Evolutionary conservation across 2,329 filamentous ascomycete species (phyloP), one percentile per base, ranked within the genome.

Genomic region (Decorospora gaudefroyi): DNA sequence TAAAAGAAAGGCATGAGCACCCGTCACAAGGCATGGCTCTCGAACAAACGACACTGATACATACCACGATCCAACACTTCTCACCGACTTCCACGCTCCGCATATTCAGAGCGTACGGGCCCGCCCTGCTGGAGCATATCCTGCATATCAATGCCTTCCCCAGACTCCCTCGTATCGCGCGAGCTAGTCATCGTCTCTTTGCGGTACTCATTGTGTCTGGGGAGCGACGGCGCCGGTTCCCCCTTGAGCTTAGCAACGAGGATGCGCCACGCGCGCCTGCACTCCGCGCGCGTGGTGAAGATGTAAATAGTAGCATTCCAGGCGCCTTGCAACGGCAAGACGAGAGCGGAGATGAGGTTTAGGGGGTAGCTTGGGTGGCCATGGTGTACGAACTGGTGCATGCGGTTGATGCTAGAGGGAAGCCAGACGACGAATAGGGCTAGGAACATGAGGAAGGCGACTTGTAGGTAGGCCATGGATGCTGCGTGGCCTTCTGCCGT

Each of bases 301-400:
- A 83, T 71, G 69, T 93, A 95, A 55, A 95, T 89, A 45, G 87
- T 68, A 12, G 84, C 81, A 65, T 95, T 95, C 88, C 88, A 93
- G 60, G 91, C 87, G 0, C 89, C 89, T 64, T 95, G 89, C 0
- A 90, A 77, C 0, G 89, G 88, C 6, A 95, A 77, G 1, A 93
- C 88, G 27, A 89, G 78, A 0, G 86, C 83, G 15, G 86, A 85
- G 53, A 84, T 80, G 53, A 86, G 83, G 58, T 88, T 83, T 16
- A 93, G 78, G 0, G 77, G 73, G 18, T 84, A 77, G 6, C 75
- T 57, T 2, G 61, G 78, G 1, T 50, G 22, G 6, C 58, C 48
- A 0, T 77, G 73, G 59, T 86, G 75, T 6, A 83, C 75, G 11
- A 90, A 75, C 3, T 82, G 82, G 69, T 87, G 90, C 11, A 91